phyloP scores from a whole-genome alignment of 441 rosid genomes.

The Jatropha podagrica region DNA sequence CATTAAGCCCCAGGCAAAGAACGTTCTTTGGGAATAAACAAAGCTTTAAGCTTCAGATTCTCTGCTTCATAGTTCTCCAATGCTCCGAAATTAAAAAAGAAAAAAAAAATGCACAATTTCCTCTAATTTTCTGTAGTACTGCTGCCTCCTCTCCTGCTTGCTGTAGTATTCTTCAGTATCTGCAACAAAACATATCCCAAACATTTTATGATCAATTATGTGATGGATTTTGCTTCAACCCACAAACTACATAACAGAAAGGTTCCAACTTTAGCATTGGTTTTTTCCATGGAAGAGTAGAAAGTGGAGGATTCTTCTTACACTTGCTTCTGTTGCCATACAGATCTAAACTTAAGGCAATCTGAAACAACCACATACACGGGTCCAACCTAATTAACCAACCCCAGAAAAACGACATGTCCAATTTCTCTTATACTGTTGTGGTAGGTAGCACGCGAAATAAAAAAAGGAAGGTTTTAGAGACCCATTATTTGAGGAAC shows the following conservation, averaged over 20 bases:
- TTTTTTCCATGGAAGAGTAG: too few species aligned
- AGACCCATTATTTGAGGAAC: not conserved
- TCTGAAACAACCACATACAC: not conserved
- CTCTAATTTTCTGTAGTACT: constrained; percentile 29
- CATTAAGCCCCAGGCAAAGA: not conserved
- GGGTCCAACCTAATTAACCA: not conserved
- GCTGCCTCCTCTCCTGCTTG: constrained; percentile 61
- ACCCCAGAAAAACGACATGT: not conserved
- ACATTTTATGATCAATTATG: not conserved
- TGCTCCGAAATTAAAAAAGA: not conserved
- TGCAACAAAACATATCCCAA: constrained; percentile 26
- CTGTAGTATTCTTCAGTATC: constrained; percentile 91
- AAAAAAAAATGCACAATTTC: too few species aligned
- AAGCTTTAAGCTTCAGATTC: too few species aligned
- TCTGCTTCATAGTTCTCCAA: not conserved
- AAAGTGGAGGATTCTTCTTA: not conserved
- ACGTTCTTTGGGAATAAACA: too few species aligned
- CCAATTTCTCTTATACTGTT: not conserved
- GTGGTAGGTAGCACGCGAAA: not conserved
- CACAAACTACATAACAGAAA: not conserved
- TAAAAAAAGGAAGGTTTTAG: not conserved
- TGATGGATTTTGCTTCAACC: not conserved
- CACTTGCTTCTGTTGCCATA: not conserved
- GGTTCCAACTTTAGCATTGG: not conserved
- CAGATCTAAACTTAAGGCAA: not conserved